Conservation (phyloP, 257 asterid genomes). For the Scutellaria galericulata region DNA sequence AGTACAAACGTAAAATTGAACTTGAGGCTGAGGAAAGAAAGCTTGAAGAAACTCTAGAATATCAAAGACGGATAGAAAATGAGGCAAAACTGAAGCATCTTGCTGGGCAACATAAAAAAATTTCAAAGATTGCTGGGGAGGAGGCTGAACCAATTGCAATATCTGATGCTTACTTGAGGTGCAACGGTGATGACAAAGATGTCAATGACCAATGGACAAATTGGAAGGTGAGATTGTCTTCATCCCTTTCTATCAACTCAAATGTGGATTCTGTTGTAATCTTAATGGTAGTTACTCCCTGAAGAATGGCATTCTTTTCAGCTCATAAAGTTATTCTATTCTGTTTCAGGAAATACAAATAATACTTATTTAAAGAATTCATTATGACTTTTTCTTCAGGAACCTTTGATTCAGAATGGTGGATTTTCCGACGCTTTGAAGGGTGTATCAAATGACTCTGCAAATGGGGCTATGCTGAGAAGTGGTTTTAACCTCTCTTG, state of each 20-base stretch:
- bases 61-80: slow-evolving; percentile 91
- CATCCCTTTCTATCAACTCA: slow-evolving; percentile 1
- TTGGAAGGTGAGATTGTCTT: slow-evolving; percentile 46
- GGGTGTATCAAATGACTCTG: slow-evolving; percentile 40
- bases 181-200: slow-evolving; percentile 43
- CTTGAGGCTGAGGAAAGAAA: slow-evolving; percentile 98
- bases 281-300: background rate
- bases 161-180: slow-evolving; percentile 41
- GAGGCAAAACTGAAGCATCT: slow-evolving; percentile 95
- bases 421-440: slow-evolving; percentile 43
- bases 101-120: slow-evolving; percentile 68
- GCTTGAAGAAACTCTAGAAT: slow-evolving; percentile 97
- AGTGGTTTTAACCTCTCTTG: slow-evolving; percentile 46
- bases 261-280: too few species aligned
- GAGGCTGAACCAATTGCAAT: slow-evolving; percentile 42
- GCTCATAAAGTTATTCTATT: slow-evolving; percentile 14
- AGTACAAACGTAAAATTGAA: slow-evolving; percentile 70
- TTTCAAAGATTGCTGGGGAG: slow-evolving; percentile 41
- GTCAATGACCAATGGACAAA: slow-evolving; percentile 43
- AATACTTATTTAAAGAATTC: slow-evolving; percentile 11
- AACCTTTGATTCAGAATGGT: slow-evolving; percentile 49
- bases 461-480: slow-evolving; percentile 45
- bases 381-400: slow-evolving; percentile 40
- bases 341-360: slow-evolving; percentile 22
- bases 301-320: slow-evolving; percentile 25